These are phyloP conservation scores for Iberis pinnata DNA, from an alignment of 345 rosid genomes.

Conservation along the genomic window DNA sequence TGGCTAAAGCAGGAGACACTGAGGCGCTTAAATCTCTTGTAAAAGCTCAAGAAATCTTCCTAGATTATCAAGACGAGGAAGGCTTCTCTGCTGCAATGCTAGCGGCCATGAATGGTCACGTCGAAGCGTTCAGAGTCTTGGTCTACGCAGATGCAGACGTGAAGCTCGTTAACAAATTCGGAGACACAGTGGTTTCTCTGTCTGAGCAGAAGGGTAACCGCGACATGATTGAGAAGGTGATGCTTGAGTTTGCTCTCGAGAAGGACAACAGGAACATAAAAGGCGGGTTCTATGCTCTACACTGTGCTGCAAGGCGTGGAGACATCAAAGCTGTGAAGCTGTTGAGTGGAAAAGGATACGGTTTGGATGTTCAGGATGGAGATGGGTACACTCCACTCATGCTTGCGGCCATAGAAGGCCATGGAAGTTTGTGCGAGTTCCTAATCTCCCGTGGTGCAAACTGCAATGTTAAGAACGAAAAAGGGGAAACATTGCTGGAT, in stretches of 20 bases:
- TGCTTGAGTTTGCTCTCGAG: constrained; percentile 88
- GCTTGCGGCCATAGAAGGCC: constrained; percentile 88
- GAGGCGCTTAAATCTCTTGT: constrained; percentile 57
- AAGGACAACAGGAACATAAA: constrained; percentile 54
- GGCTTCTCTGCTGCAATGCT: constrained; percentile 89
- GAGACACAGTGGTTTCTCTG: constrained; percentile 65
- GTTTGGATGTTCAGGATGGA: constrained; percentile 61
- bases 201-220: constrained; percentile 54
- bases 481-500: constrained; percentile 65
- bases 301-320: constrained; percentile 91
- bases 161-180: constrained; percentile 60
- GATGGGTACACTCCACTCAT: constrained; percentile 91
- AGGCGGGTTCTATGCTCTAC: constrained; percentile 83
- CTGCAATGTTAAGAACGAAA: constrained; percentile 45
- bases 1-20: constrained; percentile 58
- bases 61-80: constrained; percentile 71
- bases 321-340: constrained; percentile 64
- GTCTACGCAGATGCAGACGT: constrained; percentile 89
- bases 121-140: constrained; percentile 62
- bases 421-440: constrained; percentile 50
- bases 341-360: constrained; percentile 57
- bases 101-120: constrained; percentile 74
- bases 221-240: constrained; percentile 76
- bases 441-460: constrained; percentile 57
- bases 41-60: constrained; percentile 32